Evolutionary conservation across 2,329 filamentous ascomycete species (phyloP).

Genomic region (Shiraia sp.): DNA sequence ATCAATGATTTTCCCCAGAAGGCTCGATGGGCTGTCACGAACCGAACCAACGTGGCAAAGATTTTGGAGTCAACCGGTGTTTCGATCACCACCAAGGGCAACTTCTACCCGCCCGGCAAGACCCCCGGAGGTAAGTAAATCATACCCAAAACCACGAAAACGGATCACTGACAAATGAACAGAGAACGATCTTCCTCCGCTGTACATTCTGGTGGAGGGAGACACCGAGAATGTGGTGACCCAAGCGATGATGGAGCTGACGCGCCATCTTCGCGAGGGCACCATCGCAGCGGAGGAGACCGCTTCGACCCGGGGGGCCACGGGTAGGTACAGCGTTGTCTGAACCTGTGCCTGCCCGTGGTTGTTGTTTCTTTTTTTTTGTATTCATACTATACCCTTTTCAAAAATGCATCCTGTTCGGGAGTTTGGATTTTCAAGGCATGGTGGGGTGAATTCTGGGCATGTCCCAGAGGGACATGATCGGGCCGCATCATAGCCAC

Average conservation of each 20-base stretch:
- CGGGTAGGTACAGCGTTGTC: constrained; percentile 79
- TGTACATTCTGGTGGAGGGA: constrained; percentile 97
- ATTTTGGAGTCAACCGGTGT: constrained; percentile 93
- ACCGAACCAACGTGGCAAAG: constrained; percentile 97
- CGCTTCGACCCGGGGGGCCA: constrained; percentile 77
- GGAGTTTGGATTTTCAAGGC: too few species aligned
- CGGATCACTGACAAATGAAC: constrained; percentile 10
- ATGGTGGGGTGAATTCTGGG: too few species aligned
- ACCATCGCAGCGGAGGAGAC: constrained; percentile 82
- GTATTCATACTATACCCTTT: background rate
- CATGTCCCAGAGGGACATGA: too few species aligned
- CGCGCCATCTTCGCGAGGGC: constrained; percentile 84
- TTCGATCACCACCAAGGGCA: constrained; percentile 96
- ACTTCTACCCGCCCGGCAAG: constrained; percentile 82
- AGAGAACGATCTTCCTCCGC: constrained; percentile 76
- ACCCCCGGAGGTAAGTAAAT: constrained; percentile 62
- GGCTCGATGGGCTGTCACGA: constrained; percentile 97
- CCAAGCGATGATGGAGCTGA: constrained; percentile 87
- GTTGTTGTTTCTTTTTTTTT: background rate
- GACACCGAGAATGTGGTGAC: constrained; percentile 93
- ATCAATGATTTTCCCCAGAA: constrained; percentile 99
- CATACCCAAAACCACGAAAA: background rate
- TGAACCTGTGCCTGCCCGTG: constrained; percentile 7
- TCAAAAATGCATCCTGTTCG: too few species aligned
- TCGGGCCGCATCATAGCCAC: too few species aligned